Evolutionary conservation across 2,329 filamentous ascomycete genomes (phyloP), one percentile per base, ranked within the genome.

Genomic region (Pestalotiopsis sp.): DNA sequence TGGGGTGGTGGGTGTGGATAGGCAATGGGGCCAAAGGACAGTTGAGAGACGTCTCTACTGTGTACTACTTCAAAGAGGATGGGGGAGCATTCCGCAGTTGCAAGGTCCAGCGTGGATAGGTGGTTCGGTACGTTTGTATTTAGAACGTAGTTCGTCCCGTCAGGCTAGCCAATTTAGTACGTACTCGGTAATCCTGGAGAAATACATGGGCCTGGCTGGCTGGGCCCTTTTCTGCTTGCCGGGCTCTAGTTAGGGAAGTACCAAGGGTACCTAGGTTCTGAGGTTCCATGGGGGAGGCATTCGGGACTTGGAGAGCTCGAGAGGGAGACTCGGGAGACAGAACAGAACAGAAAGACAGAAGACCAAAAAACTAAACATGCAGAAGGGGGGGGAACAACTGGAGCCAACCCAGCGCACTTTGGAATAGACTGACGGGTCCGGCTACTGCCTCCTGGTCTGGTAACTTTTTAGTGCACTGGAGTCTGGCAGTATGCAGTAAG

Each of bases 91-190:
- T 61, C 58, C 58, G 58, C 58, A 35, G 44, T 52, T 61, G 58
- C 58, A 61, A 61, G 58, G 58, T 38, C 44, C 44, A 52, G 35
- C 58, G 26, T 61, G 58, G 58, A 13, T 61, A 58, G 26, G 58
- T 35, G 20, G 58, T 61, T 61, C 30, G 58, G 58, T 61, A 61
- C 58, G 58, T 61, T 61, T 61, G 58, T 61, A 61, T 61, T 39
- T 61, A 39, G 58, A 35, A 35, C 30, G 58, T 40, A 61, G 24
- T 61, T 61, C 30, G 30, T 61, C 58, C 58, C 58, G 26, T 61
- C 13, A n/a, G 20, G 13, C 58, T 61, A 61, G 26, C 58, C 58
- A 61, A 17, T 20, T 39, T 61, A 39, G 58, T 61, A 61, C 58
- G 58, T 40, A 61, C 58, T 61, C 38, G 30, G 26, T 61, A 35